A percentile compares a stretch with the other conserved stretches of the same genome.
These are phyloP conservation scores for Austroboletus niveus DNA, from an alignment of 1,284 basidiomycete species.

Conservation along the genomic window DNA sequence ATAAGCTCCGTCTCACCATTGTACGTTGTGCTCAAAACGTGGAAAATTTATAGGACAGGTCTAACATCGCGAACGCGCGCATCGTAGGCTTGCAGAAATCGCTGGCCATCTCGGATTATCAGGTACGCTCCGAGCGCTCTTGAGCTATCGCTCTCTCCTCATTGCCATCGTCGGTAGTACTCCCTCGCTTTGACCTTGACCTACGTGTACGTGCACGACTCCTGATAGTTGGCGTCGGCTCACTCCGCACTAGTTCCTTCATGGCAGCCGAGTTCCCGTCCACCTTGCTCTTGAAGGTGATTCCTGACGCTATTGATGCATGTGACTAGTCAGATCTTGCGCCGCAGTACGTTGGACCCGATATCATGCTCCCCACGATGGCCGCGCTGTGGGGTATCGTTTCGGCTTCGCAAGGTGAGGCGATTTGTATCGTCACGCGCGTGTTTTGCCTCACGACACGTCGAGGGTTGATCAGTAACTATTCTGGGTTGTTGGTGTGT, in stretches of 20 bases:
- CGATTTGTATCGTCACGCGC: not conserved
- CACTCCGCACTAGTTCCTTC: conserved; percentile 44
- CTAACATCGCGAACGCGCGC: conserved; percentile 59
- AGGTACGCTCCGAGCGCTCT: conserved; percentile 26
- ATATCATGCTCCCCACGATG: conserved; percentile 54
- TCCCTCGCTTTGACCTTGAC: conserved; percentile 53
- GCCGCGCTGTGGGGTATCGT: conserved; percentile 61
- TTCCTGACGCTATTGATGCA: not conserved
- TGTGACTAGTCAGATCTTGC: not conserved
- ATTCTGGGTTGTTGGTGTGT: conserved; percentile 53
- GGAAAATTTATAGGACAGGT: conserved; percentile 29
- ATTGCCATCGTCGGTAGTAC: conserved; percentile 33
- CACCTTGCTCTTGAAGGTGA: conserved; percentile 54
- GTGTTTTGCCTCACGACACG: conserved; percentile 4
- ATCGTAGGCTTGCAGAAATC: conserved; percentile 56
- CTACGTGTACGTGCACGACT: conserved; percentile 38
- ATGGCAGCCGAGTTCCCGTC: conserved; percentile 56
- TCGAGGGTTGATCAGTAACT: conserved; percentile 51
- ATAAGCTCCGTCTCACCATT: not conserved
- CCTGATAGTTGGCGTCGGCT: not conserved
- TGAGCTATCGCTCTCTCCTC: not conserved
- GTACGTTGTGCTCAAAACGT: not conserved
- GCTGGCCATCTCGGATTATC: conserved; percentile 48
- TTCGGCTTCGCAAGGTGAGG: conserved; percentile 50
- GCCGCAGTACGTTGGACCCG: conserved; percentile 53